Conservation (phyloP, 176 grass and related monocot genomes). For the Panicum miliaceum region DNA sequence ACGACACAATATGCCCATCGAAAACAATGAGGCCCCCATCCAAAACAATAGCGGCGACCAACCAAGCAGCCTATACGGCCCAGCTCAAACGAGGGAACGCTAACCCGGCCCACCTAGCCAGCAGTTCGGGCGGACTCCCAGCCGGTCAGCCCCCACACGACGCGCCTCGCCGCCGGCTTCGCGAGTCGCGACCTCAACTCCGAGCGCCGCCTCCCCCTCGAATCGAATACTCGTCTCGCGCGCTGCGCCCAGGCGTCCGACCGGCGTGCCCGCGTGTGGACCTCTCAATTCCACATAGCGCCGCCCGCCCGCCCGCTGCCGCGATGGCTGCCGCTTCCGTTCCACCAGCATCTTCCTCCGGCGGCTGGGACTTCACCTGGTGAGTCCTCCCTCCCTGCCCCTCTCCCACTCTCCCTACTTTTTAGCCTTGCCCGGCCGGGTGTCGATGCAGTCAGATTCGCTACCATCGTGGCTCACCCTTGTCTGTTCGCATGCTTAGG, state of each 20-base stretch:
- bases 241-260: background rate
- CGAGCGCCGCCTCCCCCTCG: background rate
- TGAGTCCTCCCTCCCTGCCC: background rate
- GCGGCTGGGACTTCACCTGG: conserved; percentile 48
- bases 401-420: background rate
- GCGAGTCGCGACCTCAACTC: background rate
- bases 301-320: background rate
- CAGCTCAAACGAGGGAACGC: background rate
- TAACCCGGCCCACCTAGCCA: background rate
- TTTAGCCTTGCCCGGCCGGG: background rate
- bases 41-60: background rate
- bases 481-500: background rate
- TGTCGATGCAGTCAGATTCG: background rate
- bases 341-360: background rate
- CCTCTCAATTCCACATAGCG: background rate
- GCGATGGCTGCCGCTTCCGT: conserved; percentile 30
- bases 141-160: background rate
- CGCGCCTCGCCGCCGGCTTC: background rate
- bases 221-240: background rate
- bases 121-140: background rate
- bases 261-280: background rate
- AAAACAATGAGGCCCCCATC: background rate
- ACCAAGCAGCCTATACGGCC: background rate
- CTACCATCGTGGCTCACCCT: background rate
- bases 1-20: background rate